Base-by-base conservation (phyloP, 179 eudicot species). In the Kewa caespitosa region DNA sequence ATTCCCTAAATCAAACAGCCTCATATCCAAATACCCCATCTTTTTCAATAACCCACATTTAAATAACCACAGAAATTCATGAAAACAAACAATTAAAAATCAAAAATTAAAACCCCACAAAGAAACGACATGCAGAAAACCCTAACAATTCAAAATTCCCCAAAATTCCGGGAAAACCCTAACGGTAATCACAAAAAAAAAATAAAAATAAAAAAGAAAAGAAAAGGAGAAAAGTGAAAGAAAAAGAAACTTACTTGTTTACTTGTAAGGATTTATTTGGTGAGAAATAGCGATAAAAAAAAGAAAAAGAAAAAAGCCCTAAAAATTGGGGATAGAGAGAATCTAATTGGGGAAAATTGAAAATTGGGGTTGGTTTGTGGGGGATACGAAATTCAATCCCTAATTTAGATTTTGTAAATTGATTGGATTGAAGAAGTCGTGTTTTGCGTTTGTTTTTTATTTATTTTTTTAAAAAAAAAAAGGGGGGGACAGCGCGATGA, bases 111-210 rank as follows among this genome's bases (percentile, higher is more conserved):
- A 17, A 64, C 18, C 30, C 38, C 43, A 20, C 2, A 7, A 69
- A 39, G 63, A 42, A 62, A 25, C 76, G 38, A 66, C 84, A 81
- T 81, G 84, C 84, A 81, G 60, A n/a, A 78, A 81, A 81, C 81
- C 81, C 81, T 78, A 74, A 81, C 34, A 74, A 70, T 43, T 34
- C 42, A 33, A 27, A 37, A 69, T 48, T 60, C 15, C 43, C 69
- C 22, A 11, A 74, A 78, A 74, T 72, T 60, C 33, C 31, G 27
- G 38, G 14, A 33, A 38, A 52, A 65, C 69, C 25, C 38, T 1
- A 48, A 62, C 30, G 32, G 0, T 6, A 20, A 59, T 13, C 69
- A 42, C 6, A 8, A 23, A 73, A 73, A 59, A 2, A 64, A 43
- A 3, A 8, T 17, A 42, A 2, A 13, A 65, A 46, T n/a, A 46